A percentile compares a stretch with the other conserved stretches of the same genome.
phyloP scores from a whole-genome alignment of 345 rosid species.

The Lumnitzera littorea region DNA sequence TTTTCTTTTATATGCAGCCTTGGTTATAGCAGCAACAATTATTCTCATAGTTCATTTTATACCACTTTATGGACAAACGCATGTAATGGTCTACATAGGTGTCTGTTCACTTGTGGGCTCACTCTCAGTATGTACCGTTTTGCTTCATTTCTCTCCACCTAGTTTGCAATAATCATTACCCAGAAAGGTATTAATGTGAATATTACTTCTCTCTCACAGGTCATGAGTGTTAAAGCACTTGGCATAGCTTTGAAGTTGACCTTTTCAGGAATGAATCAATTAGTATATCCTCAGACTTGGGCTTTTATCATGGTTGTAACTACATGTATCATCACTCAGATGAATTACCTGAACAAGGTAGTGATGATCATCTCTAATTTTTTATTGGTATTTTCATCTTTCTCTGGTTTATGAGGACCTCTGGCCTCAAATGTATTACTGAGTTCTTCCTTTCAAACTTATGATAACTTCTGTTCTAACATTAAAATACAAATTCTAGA shows the following conservation, averaged over 20 bases:
- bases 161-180: neutral
- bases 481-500: neutral
- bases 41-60: constrained; percentile 56
- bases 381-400: neutral
- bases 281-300: constrained; percentile 70
- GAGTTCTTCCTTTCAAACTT: neutral
- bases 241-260: constrained; percentile 74
- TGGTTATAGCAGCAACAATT: constrained; percentile 62
- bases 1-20: constrained; percentile 77
- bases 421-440: neutral
- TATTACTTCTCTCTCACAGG: constrained; percentile 28
- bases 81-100: constrained; percentile 90
- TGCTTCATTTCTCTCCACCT: neutral
- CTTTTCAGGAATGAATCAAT: constrained; percentile 63
- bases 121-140: constrained; percentile 57
- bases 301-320: constrained; percentile 50
- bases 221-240: constrained; percentile 76
- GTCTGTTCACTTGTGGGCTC: constrained; percentile 97
- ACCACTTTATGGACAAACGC: constrained; percentile 92
- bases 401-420: neutral
- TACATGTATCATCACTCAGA: constrained; percentile 59
- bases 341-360: constrained; percentile 79
- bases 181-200: neutral
- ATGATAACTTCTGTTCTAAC: neutral
- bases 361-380: constrained; percentile 4